Evolutionary conservation across 2,329 filamentous ascomycete species (phyloP).

Genomic region (Penicillium sclerotiorum): DNA sequence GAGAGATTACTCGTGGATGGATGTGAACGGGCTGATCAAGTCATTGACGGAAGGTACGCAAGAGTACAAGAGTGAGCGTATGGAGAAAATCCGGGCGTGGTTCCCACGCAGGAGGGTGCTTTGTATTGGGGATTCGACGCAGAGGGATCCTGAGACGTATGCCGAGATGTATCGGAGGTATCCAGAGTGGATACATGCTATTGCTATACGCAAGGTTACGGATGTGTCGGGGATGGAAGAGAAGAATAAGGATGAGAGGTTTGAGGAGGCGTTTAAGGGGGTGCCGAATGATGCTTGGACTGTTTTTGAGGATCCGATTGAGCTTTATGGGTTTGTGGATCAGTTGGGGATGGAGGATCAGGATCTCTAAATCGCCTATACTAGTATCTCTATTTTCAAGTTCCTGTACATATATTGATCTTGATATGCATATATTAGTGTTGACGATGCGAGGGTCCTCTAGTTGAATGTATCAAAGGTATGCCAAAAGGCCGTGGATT

Average conservation of each 20-base stretch:
- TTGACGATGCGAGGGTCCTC: too few species aligned
- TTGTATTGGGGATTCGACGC: constrained; percentile 86
- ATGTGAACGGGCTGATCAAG: constrained; percentile 74
- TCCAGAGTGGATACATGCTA: constrained; percentile 76
- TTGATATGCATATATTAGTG: background rate
- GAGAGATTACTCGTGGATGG: constrained; percentile 84
- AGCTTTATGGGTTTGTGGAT: constrained; percentile 51
- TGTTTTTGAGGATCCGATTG: constrained; percentile 76
- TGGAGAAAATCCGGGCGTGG: constrained; percentile 76
- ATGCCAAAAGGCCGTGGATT: background rate
- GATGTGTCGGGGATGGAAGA: constrained; percentile 74
- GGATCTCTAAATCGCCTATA: constrained; percentile 9
- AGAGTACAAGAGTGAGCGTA: constrained; percentile 81
- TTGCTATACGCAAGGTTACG: constrained; percentile 82
- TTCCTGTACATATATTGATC: background rate
- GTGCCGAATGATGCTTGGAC: constrained; percentile 74
- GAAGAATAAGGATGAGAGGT: constrained; percentile 73
- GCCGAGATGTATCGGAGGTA: constrained; percentile 71
- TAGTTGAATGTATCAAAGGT: background rate
- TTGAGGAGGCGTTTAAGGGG: constrained; percentile 78
- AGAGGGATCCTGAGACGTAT: constrained; percentile 88
- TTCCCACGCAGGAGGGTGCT: constrained; percentile 79
- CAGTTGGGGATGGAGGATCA: constrained; percentile 28
- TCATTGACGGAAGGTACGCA: constrained; percentile 79
- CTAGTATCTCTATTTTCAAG: too few species aligned